A percentile compares a stretch with the other conserved stretches of the same genome.
phyloP scores from a whole-genome alignment of 2,329 filamentous ascomycete genomes.

The Alternaria angustiovoidea region DNA sequence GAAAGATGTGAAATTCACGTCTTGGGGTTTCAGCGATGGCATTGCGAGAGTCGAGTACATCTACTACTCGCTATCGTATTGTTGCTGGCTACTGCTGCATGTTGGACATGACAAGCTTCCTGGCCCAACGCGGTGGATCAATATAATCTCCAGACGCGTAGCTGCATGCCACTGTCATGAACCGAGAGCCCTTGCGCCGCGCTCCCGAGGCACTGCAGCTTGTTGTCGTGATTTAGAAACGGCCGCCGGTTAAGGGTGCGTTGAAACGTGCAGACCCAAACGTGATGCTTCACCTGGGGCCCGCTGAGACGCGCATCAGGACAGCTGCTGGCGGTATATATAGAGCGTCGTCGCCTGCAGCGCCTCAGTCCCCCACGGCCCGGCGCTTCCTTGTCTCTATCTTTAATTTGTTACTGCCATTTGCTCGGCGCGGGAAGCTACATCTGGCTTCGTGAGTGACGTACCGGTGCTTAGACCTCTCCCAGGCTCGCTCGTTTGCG shows the following conservation, averaged over 20 bases:
- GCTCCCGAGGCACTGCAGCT: conserved; percentile 3
- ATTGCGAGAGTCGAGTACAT: background rate
- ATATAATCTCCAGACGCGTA: conserved; percentile 6
- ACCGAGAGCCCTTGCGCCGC: conserved; percentile 5
- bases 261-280: conserved; percentile 36
- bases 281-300: conserved; percentile 33
- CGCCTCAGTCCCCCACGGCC: conserved; percentile 16
- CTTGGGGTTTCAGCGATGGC: background rate
- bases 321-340: conserved; percentile 12
- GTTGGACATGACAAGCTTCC: conserved; percentile 17
- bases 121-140: conserved; percentile 20
- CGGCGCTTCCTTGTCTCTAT: conserved; percentile 9
- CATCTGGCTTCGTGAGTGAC: conserved; percentile 33
- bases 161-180: background rate
- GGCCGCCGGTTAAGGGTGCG: conserved; percentile 2
- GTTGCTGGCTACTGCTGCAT: background rate
- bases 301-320: conserved; percentile 29
- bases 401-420: conserved; percentile 3
- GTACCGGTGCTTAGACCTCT: conserved; percentile 35
- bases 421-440: conserved; percentile 24
- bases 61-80: conserved; percentile 1
- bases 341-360: conserved; percentile 17
- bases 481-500: conserved; percentile 27
- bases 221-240: conserved; percentile 16
- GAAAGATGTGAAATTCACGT: background rate